Evolutionary conservation across 305 asterid genomes (phyloP).

Genomic region (Fraxinus sp.): DNA sequence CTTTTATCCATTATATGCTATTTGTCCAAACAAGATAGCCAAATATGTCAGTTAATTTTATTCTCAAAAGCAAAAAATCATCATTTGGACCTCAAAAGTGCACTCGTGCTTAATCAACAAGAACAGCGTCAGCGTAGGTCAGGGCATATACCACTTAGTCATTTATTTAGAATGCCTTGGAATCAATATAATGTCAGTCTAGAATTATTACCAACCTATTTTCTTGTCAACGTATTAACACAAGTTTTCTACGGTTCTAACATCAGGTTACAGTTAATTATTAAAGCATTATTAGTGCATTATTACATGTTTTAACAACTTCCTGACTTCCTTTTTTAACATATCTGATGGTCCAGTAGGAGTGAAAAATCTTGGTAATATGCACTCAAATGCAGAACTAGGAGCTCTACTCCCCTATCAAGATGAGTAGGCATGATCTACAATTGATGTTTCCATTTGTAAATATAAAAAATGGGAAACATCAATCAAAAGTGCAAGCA

Average conservation of each 20-base stretch:
- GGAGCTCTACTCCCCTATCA: neutral
- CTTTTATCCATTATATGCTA: constrained; percentile 70
- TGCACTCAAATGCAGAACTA: neutral
- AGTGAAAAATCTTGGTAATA: neutral
- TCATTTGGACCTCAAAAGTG: neutral
- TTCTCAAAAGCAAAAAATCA: neutral
- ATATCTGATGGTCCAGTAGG: neutral
- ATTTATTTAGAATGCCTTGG: neutral
- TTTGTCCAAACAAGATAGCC: constrained; percentile 5
- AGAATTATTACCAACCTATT: neutral
- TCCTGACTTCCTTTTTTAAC: constrained; percentile 2
- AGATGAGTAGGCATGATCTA: neutral
- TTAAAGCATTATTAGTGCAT: neutral
- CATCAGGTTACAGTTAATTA: neutral
- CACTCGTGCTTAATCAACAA: neutral
- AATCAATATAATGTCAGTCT: neutral
- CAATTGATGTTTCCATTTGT: neutral
- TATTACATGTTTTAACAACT: neutral
- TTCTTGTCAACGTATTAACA: constrained; percentile 3
- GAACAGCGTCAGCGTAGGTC: constrained; percentile 10
- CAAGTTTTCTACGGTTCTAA: neutral
- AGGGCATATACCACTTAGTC: constrained; percentile 7
- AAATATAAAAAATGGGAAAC: neutral
- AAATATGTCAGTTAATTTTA: constrained; percentile 11
- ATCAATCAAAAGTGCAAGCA: neutral